These are phyloP conservation scores for Onygena corvina DNA, from an alignment of 2,329 filamentous ascomycete genomes.

Conservation along the genomic window DNA sequence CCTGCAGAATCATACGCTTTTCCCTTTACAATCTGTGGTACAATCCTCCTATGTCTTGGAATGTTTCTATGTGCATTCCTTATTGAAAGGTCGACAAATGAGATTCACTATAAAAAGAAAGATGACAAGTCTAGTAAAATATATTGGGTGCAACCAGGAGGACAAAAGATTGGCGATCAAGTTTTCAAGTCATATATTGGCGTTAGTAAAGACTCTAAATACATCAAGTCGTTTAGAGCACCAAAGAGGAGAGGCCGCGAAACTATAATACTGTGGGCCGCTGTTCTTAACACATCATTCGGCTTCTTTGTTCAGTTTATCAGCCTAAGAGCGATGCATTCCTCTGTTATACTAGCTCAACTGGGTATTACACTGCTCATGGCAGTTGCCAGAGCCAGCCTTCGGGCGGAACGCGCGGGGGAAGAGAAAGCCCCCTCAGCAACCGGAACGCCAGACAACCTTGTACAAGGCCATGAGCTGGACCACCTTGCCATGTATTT, in stretches of 20 bases:
- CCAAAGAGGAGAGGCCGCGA: background rate
- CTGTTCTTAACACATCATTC: background rate
- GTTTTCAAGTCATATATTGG: slow-evolving; percentile 8
- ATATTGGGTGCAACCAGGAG: slow-evolving; percentile 1
- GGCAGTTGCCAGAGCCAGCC: slow-evolving; percentile 18
- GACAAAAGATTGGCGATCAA: slow-evolving; percentile 6
- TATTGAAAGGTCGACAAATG: slow-evolving; percentile 8
- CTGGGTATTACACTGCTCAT: slow-evolving; percentile 20
- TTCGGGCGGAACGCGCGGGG: slow-evolving; percentile 16
- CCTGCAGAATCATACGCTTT: slow-evolving; percentile 5
- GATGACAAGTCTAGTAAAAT: background rate
- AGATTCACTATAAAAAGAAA: background rate
- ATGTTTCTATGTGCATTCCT: slow-evolving; percentile 2
- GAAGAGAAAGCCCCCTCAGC: slow-evolving; percentile 14
- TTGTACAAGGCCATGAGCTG: slow-evolving; percentile 18
- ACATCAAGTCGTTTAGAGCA: background rate
- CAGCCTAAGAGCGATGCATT: slow-evolving; percentile 21
- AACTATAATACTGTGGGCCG: background rate
- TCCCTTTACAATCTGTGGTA: slow-evolving; percentile 4
- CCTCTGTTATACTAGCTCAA: slow-evolving; percentile 20
- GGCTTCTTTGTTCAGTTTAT: slow-evolving; percentile 24
- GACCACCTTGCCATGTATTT: slow-evolving; percentile 20
- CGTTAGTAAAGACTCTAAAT: background rate
- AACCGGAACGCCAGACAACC: background rate
- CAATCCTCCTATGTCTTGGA: background rate